phyloP scores from a whole-genome alignment of 1,284 basidiomycete species.

The Leccinum griseonigrum region DNA sequence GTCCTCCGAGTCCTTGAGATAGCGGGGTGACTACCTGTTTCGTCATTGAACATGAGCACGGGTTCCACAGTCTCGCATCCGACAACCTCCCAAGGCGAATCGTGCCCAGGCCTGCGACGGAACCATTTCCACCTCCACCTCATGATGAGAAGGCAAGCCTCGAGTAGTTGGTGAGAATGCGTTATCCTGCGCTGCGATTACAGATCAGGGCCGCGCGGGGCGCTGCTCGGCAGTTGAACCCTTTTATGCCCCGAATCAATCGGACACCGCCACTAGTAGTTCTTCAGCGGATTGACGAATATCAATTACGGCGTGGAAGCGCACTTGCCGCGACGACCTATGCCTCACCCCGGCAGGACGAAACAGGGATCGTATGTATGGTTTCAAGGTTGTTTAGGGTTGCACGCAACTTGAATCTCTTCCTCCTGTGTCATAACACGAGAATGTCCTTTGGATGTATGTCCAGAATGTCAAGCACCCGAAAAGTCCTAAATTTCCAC shows the following conservation, averaged over 20 bases:
- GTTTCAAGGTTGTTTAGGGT: background rate
- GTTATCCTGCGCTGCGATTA: constrained; percentile 16
- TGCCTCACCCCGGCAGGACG: background rate
- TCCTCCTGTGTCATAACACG: background rate
- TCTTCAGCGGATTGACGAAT: constrained; percentile 1
- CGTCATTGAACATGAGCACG: constrained; percentile 55
- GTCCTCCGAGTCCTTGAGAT: constrained; percentile 6
- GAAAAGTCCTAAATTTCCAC: background rate
- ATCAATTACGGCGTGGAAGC: background rate
- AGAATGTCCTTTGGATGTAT: background rate
- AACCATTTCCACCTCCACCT: constrained; percentile 37
- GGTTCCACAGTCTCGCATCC: constrained; percentile 61
- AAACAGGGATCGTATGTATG: background rate
- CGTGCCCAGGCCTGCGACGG: constrained; percentile 43
- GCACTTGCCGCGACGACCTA: background rate
- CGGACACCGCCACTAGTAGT: constrained; percentile 21
- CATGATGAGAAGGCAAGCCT: constrained; percentile 23
- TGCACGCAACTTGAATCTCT: background rate
- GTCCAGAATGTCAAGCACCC: background rate
- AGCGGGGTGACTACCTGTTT: constrained; percentile 47
- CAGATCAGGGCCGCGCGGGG: constrained; percentile 10
- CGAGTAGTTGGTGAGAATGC: constrained; percentile 14
- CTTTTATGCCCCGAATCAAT: constrained; percentile 13
- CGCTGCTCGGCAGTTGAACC: constrained; percentile 11
- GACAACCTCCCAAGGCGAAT: constrained; percentile 74